Base-by-base conservation (phyloP, 306 rosid species). In the Dalbergia cochinchinensis region DNA sequence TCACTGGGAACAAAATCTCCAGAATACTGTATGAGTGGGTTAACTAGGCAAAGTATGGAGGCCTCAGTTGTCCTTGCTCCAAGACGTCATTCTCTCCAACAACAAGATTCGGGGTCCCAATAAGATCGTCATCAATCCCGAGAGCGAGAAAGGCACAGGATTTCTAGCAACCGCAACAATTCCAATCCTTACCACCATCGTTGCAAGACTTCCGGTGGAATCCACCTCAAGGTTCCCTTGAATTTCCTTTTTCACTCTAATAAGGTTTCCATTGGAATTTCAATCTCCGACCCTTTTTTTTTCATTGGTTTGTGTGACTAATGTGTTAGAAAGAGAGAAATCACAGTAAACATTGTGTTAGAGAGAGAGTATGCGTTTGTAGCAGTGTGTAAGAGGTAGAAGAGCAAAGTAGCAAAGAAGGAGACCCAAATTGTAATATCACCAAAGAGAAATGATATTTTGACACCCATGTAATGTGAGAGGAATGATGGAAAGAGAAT, bases 1-100 rank as follows among this genome's bases (percentile, higher is more conserved):
- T 96, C 53, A 93, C 93, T 14, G 99, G 99, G n/a, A 91, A 96
- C 50, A 96, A 97, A 83, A 89, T 96, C 73, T 90, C 97, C 7
- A 98, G 99, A 9, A 82, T 91, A 64, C 93, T 96, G 31, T 73
- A 88, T 51, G 93, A 96, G 81, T 96, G 99, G 99, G 99, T 96
- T 69, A 96, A 96, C 77, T 96, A 93, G 99, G 99, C 2, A 96
- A 96, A 79, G 99, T 98, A 18, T 96, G 99, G 99, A 84, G 99
- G 35, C 98, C 94, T 11, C 86, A 98, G 54, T 96, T 98, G 99
- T 93, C 93, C 63, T 94, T 88, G 3, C 88, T 96, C 65, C 99
- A 89, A 53, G 99, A 96, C 71, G 99, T 97, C n/a, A 98, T 96
- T 8, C 86, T 96, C 34, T 91, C 99, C 34, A 93, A 96, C 80